Conservation (phyloP, 2,329 filamentous ascomycete species). For the Trichophaea hybrida region DNA sequence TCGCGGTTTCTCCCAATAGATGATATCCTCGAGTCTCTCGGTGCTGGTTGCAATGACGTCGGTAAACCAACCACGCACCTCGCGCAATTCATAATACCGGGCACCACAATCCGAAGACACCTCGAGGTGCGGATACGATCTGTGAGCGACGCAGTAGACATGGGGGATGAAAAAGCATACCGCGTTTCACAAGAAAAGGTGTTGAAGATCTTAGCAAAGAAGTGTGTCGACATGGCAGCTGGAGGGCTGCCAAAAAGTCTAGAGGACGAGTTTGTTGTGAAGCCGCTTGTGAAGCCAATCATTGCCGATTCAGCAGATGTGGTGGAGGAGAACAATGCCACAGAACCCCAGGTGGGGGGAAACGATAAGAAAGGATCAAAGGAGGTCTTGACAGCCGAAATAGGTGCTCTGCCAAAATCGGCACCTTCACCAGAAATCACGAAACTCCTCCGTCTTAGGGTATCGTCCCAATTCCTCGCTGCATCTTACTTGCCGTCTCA, state of each 20-base stretch:
- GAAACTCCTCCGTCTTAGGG: conserved; percentile 48
- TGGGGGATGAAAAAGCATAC: conserved; percentile 78
- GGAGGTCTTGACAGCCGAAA: neutral
- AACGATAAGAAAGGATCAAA: neutral
- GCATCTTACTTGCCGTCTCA: conserved; percentile 43
- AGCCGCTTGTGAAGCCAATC: conserved; percentile 55
- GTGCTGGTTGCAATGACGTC: conserved; percentile 34
- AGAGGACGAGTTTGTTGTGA: conserved; percentile 70
- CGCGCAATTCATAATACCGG: neutral
- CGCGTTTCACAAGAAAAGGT: conserved; percentile 62
- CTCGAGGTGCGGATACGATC: conserved; percentile 43
- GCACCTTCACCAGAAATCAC: conserved; percentile 38
- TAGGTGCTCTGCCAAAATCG: neutral
- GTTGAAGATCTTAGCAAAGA: conserved; percentile 47
- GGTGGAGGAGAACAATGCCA: conserved; percentile 33
- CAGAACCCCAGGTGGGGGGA: conserved; percentile 6
- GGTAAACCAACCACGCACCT: conserved; percentile 12
- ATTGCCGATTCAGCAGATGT: conserved; percentile 34
- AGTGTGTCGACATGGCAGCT: conserved; percentile 55
- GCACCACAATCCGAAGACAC: neutral
- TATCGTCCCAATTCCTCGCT: conserved; percentile 50
- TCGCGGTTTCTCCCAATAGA: conserved; percentile 51
- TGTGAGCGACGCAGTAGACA: conserved; percentile 70
- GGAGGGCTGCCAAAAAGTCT: conserved; percentile 59
- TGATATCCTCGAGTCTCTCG: conserved; percentile 54